A percentile compares a stretch with the other conserved stretches of the same genome.
phyloP scores from a whole-genome alignment of 129 eudicot species.

The Daucus carota region DH1_v3.0 NC_030384.2:20789501-20790000 shows the following conservation, averaged over 20 bases:
- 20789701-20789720: conserved; percentile 84
- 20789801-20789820: conserved; percentile 62
- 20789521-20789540: conserved; percentile 58
- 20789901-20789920: conserved; percentile 52
- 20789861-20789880: conserved; percentile 59
- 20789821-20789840: conserved; percentile 33
- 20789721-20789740: conserved; percentile 88
- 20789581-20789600: conserved; percentile 51
- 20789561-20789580: conserved; percentile 73
- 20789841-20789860: conserved; percentile 52
- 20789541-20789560: conserved; percentile 89
- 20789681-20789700: conserved; percentile 90
- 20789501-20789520: conserved; percentile 45
- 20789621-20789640: conserved; percentile 54
- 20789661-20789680: conserved; percentile 84
- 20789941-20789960: conserved; percentile 76
- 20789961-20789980: conserved; percentile 91
- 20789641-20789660: conserved; percentile 64
- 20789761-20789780: conserved; percentile 97
- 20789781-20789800: conserved; percentile 94
- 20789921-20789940: conserved; percentile 46
- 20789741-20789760: conserved; percentile 91
- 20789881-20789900: conserved; percentile 92
- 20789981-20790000: conserved; percentile 93
- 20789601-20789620: conserved; percentile 36